Conservation (phyloP, 2,329 filamentous ascomycete genomes). For the Diaporthe caulivora region DNA sequence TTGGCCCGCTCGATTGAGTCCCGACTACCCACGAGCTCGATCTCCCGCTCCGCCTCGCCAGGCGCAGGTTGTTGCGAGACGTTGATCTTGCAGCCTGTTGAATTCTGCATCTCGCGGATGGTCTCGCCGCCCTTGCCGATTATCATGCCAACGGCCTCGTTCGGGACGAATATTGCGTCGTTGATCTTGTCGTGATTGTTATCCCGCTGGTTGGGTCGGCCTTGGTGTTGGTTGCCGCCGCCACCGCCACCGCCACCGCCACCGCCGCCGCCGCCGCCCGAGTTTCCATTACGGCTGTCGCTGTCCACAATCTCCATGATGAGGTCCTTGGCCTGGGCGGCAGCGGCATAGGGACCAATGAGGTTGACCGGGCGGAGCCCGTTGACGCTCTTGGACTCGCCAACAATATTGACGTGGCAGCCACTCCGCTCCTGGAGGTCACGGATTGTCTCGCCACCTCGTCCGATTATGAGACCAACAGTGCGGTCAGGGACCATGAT, state of each 20-base stretch:
- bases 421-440: conserved; percentile 91
- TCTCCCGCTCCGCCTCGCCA: conserved; percentile 84
- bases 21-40: conserved; percentile 83
- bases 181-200: conserved; percentile 76
- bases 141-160: conserved; percentile 95
- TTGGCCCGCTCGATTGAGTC: conserved; percentile 86
- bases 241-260: conserved; percentile 18
- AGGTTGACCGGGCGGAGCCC: conserved; percentile 91
- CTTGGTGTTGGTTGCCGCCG: conserved; percentile 50
- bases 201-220: conserved; percentile 53
- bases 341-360: conserved; percentile 82
- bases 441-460: conserved; percentile 91
- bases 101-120: conserved; percentile 92
- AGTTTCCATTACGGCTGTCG: conserved; percentile 73
- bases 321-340: conserved; percentile 83
- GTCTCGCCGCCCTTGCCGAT: conserved; percentile 95
- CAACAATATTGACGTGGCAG: conserved; percentile 96
- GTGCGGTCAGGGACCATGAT: conserved; percentile 97
- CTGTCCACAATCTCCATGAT: conserved; percentile 96
- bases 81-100: conserved; percentile 93
- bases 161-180: conserved; percentile 87
- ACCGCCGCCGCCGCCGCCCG: conserved; percentile 38
- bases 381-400: conserved; percentile 92
- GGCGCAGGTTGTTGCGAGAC: conserved; percentile 85
- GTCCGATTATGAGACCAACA: conserved; percentile 93